Evolutionary conservation across 2,329 filamentous ascomycete species (phyloP), one percentile per base, ranked within the genome.

Genomic region (Ceratocystis destructans): DNA sequence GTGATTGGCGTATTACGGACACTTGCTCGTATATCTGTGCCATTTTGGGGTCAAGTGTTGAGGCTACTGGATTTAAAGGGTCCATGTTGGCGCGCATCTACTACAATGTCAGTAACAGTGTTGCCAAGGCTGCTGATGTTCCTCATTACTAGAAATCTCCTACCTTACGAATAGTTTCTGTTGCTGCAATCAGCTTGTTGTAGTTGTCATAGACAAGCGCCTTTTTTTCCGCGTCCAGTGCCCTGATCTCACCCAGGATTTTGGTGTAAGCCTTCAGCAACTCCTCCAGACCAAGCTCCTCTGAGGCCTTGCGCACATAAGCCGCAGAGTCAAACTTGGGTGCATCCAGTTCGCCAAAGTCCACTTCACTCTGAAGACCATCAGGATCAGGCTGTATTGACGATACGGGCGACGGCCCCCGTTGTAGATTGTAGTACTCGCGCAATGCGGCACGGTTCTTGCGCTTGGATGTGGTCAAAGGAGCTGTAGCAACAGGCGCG

Each of bases 121-220:
- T 22, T 17, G 31, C 17, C 22, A 63, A 22, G 5, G 5, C 31
- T 41, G 10, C 28, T 5, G 4, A n/a, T 3, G 20, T 15, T 15
- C 41, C 33, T 53, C 20, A 45, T 69, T 68, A 61, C 69, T 41
- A 2, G 10, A 66, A 8, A 5, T 15, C 33, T 25, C 75, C 25
- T 71, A 84, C 83, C 77, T 89, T 90, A 62, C 89, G 83, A 72
- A 99, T 99, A 2, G 93, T 97, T 75, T 96, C 93, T 10, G 95
- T 96, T 0, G 94, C 94, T n/a, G 87, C 84, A 70, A 99, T 96
- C 70, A 99, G 78, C 77, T 97, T 97, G 71, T 88, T 94, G 76
- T 97, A 99, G 74, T 99, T 99, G 75, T 99, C 93, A 75, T 99
- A 99, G 3, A 99, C 94, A 69, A 99, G 78, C 1, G 93, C 92